Evolutionary conservation across 2,329 filamentous ascomycete species (phyloP), one percentile per base, ranked within the genome.

Genomic region (Colletotrichum theobromicola): DNA sequence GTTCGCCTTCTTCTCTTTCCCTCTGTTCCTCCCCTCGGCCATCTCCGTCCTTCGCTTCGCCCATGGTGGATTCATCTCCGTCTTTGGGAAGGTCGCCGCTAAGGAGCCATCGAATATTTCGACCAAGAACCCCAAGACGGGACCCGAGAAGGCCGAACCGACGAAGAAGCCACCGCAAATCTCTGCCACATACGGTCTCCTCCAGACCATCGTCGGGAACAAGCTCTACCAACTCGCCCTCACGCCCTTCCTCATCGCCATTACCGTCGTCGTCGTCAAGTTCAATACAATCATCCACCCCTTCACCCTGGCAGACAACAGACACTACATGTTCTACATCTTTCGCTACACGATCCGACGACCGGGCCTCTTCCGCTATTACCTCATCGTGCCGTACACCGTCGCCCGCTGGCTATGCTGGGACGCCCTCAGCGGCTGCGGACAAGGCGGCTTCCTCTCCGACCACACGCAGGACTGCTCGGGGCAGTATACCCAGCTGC

Each of bases 301-400:
- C 0, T 99, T 98, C 82, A 98, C 96, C 0, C 90, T 98, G 1
- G 97, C 97, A 37, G 97, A 99, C 83, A 99, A 99, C 83, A 90
- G 97, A 4, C 97, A 99, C 83, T 99, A 98, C 86, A 93, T 98
- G 82, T 99, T 99, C 84, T 99, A 99, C 85, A 88, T 98, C 75
- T 99, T 99, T 87, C 93, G 95, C 2, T 92, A 95, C 79, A 93
- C 94, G 7, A 93, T 98, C 46, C 90, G 94, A 4, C 89, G 88
- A 7, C 90, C 94, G 55, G 86, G 88, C 2, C 84, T 87, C 21
- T 84, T 95, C 66, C 93, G 93, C 42, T 95, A 95, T 78, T 83
- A 89, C 1, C 92, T 94, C 2, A 89, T 93, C 0, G 87, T 93
- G 0, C 85, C 93, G 2, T 98, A 99, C 83, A 89, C 94, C 4